These are phyloP conservation scores for Aspergillus egyptiacus DNA, from an alignment of 495 filamentous ascomycete species.

Conservation along the genomic window DNA sequence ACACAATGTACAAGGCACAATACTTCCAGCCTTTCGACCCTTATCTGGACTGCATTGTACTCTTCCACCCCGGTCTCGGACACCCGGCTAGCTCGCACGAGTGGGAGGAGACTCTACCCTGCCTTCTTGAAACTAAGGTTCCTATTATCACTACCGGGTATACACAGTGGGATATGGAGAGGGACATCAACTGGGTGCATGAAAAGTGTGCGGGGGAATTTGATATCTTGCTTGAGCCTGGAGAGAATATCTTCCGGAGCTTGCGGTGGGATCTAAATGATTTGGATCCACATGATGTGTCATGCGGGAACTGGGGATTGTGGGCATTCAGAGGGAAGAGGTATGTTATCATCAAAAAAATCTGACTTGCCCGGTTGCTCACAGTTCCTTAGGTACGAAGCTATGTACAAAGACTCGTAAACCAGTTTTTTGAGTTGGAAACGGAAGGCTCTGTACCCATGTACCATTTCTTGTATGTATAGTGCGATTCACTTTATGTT, in stretches of 20 bases:
- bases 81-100: conserved; percentile 89
- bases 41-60: conserved; percentile 92
- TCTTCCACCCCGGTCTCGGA: conserved; percentile 93
- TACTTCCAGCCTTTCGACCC: conserved; percentile 92
- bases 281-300: conserved; percentile 87
- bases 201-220: conserved; percentile 81
- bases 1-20: conserved; percentile 84
- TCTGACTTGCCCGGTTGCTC: conserved; percentile 5
- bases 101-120: conserved; percentile 84
- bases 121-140: conserved; percentile 88
- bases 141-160: conserved; percentile 93
- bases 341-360: conserved; percentile 47
- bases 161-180: conserved; percentile 87
- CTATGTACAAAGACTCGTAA: conserved; percentile 25
- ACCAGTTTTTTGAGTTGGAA: background rate
- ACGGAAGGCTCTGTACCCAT: background rate
- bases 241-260: conserved; percentile 92
- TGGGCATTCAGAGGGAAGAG: conserved; percentile 98
- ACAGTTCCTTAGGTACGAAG: conserved; percentile 35
- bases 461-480: background rate
- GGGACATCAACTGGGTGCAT: conserved; percentile 84
- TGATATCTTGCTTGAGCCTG: conserved; percentile 84
- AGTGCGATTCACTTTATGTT: background rate
- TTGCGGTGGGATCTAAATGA: conserved; percentile 97
- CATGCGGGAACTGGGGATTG: conserved; percentile 90